Evolutionary conservation across 1,284 basidiomycete genomes (phyloP), one percentile per base, ranked within the genome.

Genomic region (Irpex sp.): DNA sequence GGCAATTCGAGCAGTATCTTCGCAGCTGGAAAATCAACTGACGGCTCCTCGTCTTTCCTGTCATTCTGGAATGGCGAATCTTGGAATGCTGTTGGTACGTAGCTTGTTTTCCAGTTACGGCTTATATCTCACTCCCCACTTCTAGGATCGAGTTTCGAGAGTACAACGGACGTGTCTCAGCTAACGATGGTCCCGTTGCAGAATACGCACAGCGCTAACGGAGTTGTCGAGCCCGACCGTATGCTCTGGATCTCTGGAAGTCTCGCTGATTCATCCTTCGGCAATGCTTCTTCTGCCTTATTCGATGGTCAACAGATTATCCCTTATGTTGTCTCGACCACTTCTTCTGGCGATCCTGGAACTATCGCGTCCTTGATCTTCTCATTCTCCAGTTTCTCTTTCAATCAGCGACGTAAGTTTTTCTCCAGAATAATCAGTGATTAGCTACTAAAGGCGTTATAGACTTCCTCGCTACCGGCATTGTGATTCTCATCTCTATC

Each of bases 401-500:
- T 95, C 74, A 77, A 70, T 54, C 84, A 87, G 67, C 80, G 77
- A 57, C 82, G 91, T 93, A 68, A 79, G 52, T 8, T 45, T 47
- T 19, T 60, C 55, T 56, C 53, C 28, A 10, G 51, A 28, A 8
- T 45, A 47, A 57, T 7, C 28, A 28, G 21, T 21, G 9, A 14
- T 8, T 14, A 33, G 23, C 3, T 52, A 64, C 33, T 5, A 14
- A 53, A 57, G 53, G 57, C 57, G 65, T n/a, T 49, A 5, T 65
- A 94, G 94, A 87, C 72, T 92, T 90, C 81, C 84, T 98, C 58
- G 93, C 94, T 1, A 86, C 88, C 23, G 97, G 96, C 2, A 83
- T 98, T 45, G 94, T 99, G 60, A 98, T 99, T 64, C 83, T 98
- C 47, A 96, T 99, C 67, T 96, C 94, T 4, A 98, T 99, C 67